Evolutionary conservation across 768 basidiomycete genomes (phyloP).

Genomic region (Suillus bovinus): DNA sequence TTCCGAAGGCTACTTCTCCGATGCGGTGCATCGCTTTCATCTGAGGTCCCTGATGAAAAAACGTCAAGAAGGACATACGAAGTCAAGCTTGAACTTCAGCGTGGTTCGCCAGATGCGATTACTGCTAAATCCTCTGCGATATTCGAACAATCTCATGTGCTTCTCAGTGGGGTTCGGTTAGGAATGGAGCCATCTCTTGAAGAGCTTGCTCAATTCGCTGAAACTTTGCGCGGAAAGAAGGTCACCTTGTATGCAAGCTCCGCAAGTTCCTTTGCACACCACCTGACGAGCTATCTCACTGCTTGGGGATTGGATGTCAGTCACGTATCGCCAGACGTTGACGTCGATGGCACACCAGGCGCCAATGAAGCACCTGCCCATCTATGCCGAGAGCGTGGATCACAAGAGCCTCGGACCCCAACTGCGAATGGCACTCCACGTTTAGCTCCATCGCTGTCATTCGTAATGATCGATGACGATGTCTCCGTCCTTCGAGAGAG

Average conservation of each 20-base stretch:
- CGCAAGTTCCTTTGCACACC: slow-evolving; percentile 87
- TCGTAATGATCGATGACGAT: slow-evolving; percentile 94
- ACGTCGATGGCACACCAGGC: slow-evolving; percentile 38
- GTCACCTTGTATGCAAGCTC: slow-evolving; percentile 84
- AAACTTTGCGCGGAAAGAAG: slow-evolving; percentile 78
- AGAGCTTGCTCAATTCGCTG: slow-evolving; percentile 77
- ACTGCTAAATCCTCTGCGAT: slow-evolving; percentile 40
- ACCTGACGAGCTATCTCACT: slow-evolving; percentile 89
- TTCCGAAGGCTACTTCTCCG: slow-evolving; percentile 62
- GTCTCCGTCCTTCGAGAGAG: slow-evolving; percentile 76
- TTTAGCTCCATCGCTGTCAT: slow-evolving; percentile 41
- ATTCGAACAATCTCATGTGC: slow-evolving; percentile 48
- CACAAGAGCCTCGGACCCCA: slow-evolving; percentile 21
- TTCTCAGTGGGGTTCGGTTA: slow-evolving; percentile 49
- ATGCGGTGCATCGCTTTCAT: slow-evolving; percentile 47
- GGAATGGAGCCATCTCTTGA: slow-evolving; percentile 76
- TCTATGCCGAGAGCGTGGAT: slow-evolving; percentile 5
- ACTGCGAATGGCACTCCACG: slow-evolving; percentile 26
- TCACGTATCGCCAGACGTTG: slow-evolving; percentile 67
- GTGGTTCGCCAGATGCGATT: slow-evolving; percentile 49
- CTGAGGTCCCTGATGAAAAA: slow-evolving; percentile 41
- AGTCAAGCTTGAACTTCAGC: slow-evolving; percentile 62
- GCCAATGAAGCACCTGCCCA: slow-evolving; percentile 17
- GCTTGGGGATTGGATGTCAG: slow-evolving; percentile 95
- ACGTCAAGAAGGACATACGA: slow-evolving; percentile 60